A percentile compares a stretch with the other conserved stretches of the same genome.
These are phyloP conservation scores for Lactarius indigo DNA, from an alignment of 768 basidiomycete genomes.

Conservation along the genomic window DNA sequence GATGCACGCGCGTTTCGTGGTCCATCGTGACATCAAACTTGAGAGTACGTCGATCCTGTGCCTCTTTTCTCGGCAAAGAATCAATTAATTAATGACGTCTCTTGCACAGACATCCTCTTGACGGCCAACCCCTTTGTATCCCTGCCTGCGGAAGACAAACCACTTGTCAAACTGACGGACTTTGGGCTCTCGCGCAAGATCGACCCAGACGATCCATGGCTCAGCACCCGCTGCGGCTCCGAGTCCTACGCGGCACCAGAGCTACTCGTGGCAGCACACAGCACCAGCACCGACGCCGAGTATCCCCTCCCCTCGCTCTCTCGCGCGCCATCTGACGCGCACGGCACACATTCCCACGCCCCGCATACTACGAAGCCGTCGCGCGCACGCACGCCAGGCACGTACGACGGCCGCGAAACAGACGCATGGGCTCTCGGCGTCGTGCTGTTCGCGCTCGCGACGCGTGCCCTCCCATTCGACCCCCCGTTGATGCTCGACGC, in stretches of 20 bases:
- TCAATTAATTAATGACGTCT: neutral
- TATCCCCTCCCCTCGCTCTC: constrained; percentile 25
- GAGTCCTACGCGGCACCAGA: constrained; percentile 88
- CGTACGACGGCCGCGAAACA: constrained; percentile 81
- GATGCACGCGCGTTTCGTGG: constrained; percentile 83
- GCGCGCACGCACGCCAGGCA: constrained; percentile 38
- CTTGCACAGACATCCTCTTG: constrained; percentile 64
- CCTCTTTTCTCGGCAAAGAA: neutral
- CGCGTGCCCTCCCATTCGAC: constrained; percentile 71
- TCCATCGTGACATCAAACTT: constrained; percentile 91
- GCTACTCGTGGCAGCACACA: constrained; percentile 45
- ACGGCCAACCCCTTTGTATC: constrained; percentile 44
- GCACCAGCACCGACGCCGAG: constrained; percentile 15
- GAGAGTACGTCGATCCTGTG: constrained; percentile 47
- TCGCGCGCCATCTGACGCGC: constrained; percentile 21
- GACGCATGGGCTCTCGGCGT: constrained; percentile 91
- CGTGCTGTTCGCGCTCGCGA: constrained; percentile 76
- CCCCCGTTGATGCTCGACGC: constrained; percentile 22
- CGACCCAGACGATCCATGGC: constrained; percentile 54
- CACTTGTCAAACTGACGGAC: constrained; percentile 77
- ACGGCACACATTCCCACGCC: neutral
- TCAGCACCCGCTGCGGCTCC: constrained; percentile 80
- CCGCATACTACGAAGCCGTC: constrained; percentile 34
- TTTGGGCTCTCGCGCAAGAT: constrained; percentile 89
- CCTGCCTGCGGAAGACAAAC: constrained; percentile 33